Percentiles rank a stretch among this genome's conserved stretches.
Conservation (phyloP, 2,329 filamentous ascomycete species). For the Colletotrichum siamense region DNA sequence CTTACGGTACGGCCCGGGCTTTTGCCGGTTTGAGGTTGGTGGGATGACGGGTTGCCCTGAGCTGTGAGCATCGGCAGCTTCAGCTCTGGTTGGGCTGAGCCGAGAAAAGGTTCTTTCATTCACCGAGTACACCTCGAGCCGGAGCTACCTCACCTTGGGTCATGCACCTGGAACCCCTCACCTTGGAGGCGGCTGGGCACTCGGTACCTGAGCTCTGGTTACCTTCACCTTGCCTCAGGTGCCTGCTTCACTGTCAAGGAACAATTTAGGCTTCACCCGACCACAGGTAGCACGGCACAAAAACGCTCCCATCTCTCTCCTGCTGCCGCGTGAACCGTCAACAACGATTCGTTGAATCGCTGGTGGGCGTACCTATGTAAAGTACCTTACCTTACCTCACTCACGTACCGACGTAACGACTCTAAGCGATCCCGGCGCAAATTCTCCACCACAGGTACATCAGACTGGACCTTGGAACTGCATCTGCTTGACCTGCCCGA, state of each 20-base stretch:
- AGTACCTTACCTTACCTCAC: background rate
- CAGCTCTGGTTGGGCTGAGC: background rate
- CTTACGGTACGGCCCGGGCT: slow-evolving; percentile 14
- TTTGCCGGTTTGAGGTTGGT: background rate
- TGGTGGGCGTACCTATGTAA: background rate
- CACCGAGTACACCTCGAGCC: background rate
- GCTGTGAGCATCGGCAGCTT: background rate
- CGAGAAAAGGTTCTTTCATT: background rate
- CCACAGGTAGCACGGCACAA: background rate
- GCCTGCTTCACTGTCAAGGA: background rate
- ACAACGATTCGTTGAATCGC: background rate
- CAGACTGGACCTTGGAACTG: slow-evolving; percentile 8
- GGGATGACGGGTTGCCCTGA: background rate
- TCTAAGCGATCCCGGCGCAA: slow-evolving; percentile 7
- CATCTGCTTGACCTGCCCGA: slow-evolving; percentile 15
- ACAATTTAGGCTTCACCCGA: background rate
- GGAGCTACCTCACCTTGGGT: background rate
- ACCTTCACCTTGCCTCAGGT: background rate
- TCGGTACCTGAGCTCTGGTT: background rate
- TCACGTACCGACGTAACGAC: background rate
- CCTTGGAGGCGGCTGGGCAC: background rate
- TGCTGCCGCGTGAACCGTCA: background rate
- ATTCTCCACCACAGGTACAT: slow-evolving; percentile 4
- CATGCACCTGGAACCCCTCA: background rate
- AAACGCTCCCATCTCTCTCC: background rate